These are phyloP conservation scores for Pseudomassariella vexata DNA, from an alignment of 2,329 filamentous ascomycete species.

Conservation along the genomic window DNA sequence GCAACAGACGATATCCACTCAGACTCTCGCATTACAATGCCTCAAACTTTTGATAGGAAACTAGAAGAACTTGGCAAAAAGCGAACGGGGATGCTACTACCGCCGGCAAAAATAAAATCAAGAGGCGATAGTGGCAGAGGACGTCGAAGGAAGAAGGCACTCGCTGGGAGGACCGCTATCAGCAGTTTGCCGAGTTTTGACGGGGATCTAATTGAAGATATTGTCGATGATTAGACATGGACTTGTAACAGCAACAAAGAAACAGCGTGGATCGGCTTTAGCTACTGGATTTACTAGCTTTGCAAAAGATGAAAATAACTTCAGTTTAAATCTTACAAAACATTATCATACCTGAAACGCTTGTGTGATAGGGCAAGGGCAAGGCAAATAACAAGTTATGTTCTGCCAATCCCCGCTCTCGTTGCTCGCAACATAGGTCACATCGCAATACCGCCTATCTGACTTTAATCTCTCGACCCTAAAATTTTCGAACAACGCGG, in stretches of 20 bases:
- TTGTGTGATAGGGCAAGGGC: too few relatives aligned
- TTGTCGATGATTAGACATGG: background rate
- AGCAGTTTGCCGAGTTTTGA: constrained; percentile 9
- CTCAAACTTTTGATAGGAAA: constrained; percentile 6
- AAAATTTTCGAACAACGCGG: too few relatives aligned
- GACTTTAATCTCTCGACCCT: too few relatives aligned
- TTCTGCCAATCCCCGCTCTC: too few relatives aligned
- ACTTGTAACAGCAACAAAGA: background rate
- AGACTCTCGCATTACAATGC: constrained; percentile 3
- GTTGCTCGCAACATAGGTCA: too few relatives aligned
- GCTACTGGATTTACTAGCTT: too few relatives aligned
- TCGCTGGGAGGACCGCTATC: constrained; percentile 6
- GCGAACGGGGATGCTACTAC: background rate
- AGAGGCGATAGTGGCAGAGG: background rate
- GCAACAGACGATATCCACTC: background rate
- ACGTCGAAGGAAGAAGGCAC: constrained; percentile 3
- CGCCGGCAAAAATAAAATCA: background rate
- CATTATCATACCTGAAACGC: too few relatives aligned
- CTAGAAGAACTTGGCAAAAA: background rate
- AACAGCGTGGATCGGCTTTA: background rate
- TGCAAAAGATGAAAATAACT: too few relatives aligned
- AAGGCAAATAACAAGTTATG: too few relatives aligned
- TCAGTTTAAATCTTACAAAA: too few relatives aligned
- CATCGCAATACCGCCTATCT: too few relatives aligned
- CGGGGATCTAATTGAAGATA: constrained; percentile 10